Percentiles rank a stretch among this genome's conserved stretches.
Conservation (phyloP, 2,329 filamentous ascomycete species). For the Fusarium circinatum region DNA sequence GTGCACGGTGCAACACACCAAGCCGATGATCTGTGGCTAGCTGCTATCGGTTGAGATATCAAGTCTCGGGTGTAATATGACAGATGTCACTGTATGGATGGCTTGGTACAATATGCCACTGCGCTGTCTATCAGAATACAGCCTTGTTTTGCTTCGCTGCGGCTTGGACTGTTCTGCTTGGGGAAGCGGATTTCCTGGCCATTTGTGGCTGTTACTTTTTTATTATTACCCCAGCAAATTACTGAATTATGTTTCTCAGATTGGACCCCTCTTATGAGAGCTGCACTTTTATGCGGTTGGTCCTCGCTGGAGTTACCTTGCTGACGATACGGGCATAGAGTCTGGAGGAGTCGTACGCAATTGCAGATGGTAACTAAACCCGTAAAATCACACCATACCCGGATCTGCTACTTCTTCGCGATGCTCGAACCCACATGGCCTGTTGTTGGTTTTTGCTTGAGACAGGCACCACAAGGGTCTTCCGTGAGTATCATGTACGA, state of each 20-base stretch:
- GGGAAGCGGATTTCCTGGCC: slow-evolving; percentile 27
- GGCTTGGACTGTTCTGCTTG: slow-evolving; percentile 4
- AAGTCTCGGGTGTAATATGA: slow-evolving; percentile 25
- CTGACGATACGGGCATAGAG: slow-evolving; percentile 31
- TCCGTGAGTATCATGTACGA: slow-evolving; percentile 37
- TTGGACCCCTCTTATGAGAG: slow-evolving; percentile 36
- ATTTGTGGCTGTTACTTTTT: slow-evolving; percentile 21
- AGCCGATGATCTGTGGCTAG: slow-evolving; percentile 32
- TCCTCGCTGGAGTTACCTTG: slow-evolving; percentile 31
- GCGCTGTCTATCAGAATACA: slow-evolving; percentile 18
- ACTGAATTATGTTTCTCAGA: slow-evolving; percentile 37
- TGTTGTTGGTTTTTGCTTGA: slow-evolving; percentile 29
- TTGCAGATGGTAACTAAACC: slow-evolving; percentile 32
- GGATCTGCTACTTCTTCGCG: slow-evolving; percentile 26
- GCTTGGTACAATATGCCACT: slow-evolving; percentile 15
- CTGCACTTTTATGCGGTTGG: slow-evolving; percentile 41
- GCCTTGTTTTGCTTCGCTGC: slow-evolving; percentile 21
- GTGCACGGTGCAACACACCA: slow-evolving; percentile 42
- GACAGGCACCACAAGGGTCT: slow-evolving; percentile 31
- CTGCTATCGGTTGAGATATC: slow-evolving; percentile 22
- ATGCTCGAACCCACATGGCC: slow-evolving; percentile 40
- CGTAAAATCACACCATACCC: slow-evolving; percentile 43
- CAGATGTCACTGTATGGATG: slow-evolving; percentile 25
- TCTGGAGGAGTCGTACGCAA: slow-evolving; percentile 17
- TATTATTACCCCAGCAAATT: slow-evolving; percentile 26